Evolutionary conservation across 2,329 filamentous ascomycete genomes (phyloP).

Genomic region (Teratosphaeria nubilosa): DNA sequence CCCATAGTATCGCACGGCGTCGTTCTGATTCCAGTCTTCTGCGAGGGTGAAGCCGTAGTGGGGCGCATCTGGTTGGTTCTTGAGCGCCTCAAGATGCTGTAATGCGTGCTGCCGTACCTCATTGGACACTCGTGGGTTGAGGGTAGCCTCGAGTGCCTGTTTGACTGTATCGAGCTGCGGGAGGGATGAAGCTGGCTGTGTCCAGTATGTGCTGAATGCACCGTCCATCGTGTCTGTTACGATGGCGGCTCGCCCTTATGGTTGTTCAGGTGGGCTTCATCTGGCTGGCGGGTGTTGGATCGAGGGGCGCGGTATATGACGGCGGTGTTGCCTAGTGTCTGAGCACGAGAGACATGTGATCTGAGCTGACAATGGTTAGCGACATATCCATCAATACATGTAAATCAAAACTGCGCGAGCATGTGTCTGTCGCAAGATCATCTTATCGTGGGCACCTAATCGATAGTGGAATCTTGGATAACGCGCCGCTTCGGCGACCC

Average conservation of each 20-base stretch:
- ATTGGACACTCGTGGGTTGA: slow-evolving; percentile 72
- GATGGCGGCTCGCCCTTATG: not conserved
- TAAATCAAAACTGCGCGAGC: not conserved
- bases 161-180: slow-evolving; percentile 55
- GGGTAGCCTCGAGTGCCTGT: slow-evolving; percentile 77
- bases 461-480: not conserved
- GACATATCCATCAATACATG: not conserved
- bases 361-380: too few relatives aligned
- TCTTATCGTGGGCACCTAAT: not conserved
- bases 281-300: not conserved
- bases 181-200: not conserved
- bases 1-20: slow-evolving; percentile 85
- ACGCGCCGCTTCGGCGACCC: not conserved
- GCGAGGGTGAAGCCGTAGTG: slow-evolving; percentile 78
- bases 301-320: not conserved
- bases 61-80: slow-evolving; percentile 67
- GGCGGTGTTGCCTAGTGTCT: not conserved
- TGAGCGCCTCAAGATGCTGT: slow-evolving; percentile 74
- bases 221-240: slow-evolving; percentile 1
- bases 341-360: not conserved
- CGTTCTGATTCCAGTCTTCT: slow-evolving; percentile 60
- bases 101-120: slow-evolving; percentile 73
- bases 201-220: slow-evolving; percentile 4
- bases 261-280: not conserved
- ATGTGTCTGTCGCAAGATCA: not conserved